These are phyloP conservation scores for Suillus spraguei DNA, from an alignment of 768 basidiomycete species.

Conservation along the genomic window DNA sequence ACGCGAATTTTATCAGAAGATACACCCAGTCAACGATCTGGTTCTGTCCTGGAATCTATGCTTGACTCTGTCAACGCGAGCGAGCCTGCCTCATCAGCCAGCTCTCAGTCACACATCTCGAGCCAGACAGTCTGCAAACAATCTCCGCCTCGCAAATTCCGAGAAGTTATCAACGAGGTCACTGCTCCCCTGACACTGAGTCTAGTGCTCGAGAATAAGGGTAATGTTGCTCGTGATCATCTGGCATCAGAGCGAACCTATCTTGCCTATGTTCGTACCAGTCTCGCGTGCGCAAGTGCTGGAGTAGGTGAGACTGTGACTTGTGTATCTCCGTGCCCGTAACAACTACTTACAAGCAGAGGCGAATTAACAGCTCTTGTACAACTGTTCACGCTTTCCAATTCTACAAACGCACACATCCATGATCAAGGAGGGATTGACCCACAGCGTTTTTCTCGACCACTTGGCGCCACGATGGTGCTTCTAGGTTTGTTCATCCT, in stretches of 20 bases:
- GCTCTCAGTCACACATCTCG: neutral
- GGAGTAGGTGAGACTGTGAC: slow-evolving; percentile 51
- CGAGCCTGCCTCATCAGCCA: neutral
- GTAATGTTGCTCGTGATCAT: slow-evolving; percentile 66
- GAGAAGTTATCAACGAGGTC: slow-evolving; percentile 8
- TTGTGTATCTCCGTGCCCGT: neutral
- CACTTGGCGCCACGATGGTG: slow-evolving; percentile 54
- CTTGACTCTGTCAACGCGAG: neutral
- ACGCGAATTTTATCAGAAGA: neutral
- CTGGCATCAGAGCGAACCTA: slow-evolving; percentile 66
- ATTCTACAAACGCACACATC: slow-evolving; percentile 15
- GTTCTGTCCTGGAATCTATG: neutral
- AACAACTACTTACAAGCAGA: slow-evolving; percentile 1
- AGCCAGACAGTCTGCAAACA: neutral
- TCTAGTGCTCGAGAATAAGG: slow-evolving; percentile 54
- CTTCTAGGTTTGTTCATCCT: slow-evolving; percentile 50
- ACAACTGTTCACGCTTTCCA: slow-evolving; percentile 50
- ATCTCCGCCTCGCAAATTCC: neutral
- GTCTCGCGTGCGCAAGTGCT: slow-evolving; percentile 57
- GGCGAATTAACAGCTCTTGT: slow-evolving; percentile 46
- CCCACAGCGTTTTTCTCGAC: slow-evolving; percentile 42
- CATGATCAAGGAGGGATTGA: slow-evolving; percentile 9
- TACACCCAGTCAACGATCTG: neutral
- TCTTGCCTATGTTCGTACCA: slow-evolving; percentile 66
- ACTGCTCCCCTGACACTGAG: slow-evolving; percentile 22